Conservation (phyloP, 1,284 basidiomycete species). For the Apiotrichum akiyoshidainum region DNA sequence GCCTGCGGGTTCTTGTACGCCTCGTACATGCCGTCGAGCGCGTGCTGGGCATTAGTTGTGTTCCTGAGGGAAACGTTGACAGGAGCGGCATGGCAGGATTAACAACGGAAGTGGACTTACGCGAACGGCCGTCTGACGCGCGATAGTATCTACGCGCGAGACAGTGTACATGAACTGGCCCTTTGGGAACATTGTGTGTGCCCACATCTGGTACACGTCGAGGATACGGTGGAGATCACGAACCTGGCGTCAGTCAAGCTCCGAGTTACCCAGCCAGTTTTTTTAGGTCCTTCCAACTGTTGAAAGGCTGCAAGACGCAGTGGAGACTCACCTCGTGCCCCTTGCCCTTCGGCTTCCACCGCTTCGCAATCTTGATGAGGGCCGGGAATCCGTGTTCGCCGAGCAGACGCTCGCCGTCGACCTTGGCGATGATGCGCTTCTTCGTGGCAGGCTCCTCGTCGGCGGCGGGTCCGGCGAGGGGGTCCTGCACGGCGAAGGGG, state of each 20-base stretch:
- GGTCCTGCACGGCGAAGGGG: slow-evolving; percentile 14
- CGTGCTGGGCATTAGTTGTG: slow-evolving; percentile 40
- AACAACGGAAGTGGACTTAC: neutral
- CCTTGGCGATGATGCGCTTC: slow-evolving; percentile 58
- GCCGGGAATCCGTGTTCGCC: slow-evolving; percentile 71
- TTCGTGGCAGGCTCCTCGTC: slow-evolving; percentile 46
- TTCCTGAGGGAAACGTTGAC: neutral
- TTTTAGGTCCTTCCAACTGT: no score
- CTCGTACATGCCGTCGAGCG: slow-evolving; percentile 52
- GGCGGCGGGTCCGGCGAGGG: neutral
- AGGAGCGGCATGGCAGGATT: neutral
- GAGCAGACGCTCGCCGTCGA: slow-evolving; percentile 71
- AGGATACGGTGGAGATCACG: slow-evolving; percentile 73
- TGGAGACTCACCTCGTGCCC: slow-evolving; percentile 70
- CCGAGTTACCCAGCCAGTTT: no score
- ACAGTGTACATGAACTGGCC: slow-evolving; percentile 80
- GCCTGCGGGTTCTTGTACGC: slow-evolving; percentile 48
- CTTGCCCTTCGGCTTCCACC: slow-evolving; percentile 76
- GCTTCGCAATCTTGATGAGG: slow-evolving; percentile 67
- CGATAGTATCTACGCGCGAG: slow-evolving; percentile 70
- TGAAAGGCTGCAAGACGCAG: no score
- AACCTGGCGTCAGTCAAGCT: slow-evolving; percentile 54
- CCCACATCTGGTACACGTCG: slow-evolving; percentile 84
- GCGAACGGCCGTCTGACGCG: neutral
- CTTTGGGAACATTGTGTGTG: slow-evolving; percentile 83